Evolutionary conservation across 208 protist species (phyloP).

Genomic region (Trypanosoma platydactyli): DNA sequence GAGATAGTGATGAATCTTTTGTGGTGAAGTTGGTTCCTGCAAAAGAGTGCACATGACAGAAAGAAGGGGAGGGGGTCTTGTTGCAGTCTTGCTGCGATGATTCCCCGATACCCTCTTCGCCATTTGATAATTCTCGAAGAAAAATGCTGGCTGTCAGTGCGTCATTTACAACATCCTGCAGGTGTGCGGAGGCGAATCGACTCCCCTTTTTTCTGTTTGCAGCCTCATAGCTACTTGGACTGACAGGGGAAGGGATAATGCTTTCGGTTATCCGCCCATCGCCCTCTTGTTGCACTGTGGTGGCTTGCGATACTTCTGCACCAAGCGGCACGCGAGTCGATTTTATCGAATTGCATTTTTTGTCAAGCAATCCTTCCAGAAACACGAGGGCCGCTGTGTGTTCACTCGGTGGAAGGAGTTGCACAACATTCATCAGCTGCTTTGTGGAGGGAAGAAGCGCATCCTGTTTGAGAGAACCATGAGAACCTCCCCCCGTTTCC

Average conservation of each 20-base stretch:
- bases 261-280: background rate
- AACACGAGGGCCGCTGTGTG: slow-evolving; percentile 59
- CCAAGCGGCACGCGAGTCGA: slow-evolving; percentile 4
- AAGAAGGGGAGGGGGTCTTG: too few species aligned
- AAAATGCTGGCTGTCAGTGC: slow-evolving; percentile 25
- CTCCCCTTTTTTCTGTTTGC: background rate
- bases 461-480: background rate
- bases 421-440: slow-evolving; percentile 38
- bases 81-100: too few species aligned
- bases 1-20: too few species aligned
- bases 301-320: background rate
- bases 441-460: slow-evolving; percentile 9
- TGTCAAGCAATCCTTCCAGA: slow-evolving; percentile 54
- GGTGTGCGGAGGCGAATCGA: background rate
- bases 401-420: slow-evolving; percentile 49
- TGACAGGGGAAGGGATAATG: background rate
- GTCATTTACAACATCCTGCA: slow-evolving; percentile 27
- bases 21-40: too few species aligned
- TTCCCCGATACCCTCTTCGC: background rate
- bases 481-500: too few species aligned
- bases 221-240: background rate
- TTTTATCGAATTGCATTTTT: slow-evolving; percentile 16
- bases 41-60: too few species aligned
- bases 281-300: slow-evolving; percentile 1
- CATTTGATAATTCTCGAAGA: background rate